A percentile compares a stretch with the other conserved stretches of the same genome.
phyloP scores from a whole-genome alignment of 2,329 filamentous ascomycete genomes.

The Cordyceps cateniannulata region DNA sequence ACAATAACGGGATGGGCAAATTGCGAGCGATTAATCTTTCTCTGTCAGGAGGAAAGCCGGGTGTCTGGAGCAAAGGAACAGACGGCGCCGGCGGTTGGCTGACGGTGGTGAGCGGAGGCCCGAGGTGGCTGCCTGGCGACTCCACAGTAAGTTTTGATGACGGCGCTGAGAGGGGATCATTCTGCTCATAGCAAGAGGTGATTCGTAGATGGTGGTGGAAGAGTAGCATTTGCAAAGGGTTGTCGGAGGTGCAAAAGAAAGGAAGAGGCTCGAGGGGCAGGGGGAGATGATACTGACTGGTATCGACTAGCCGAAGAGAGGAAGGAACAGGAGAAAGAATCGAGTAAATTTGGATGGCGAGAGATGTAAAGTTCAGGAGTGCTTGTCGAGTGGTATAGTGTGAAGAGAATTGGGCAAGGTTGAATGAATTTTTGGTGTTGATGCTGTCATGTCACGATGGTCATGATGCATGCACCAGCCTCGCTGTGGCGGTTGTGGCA shows the following conservation, averaged over 20 bases:
- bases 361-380: no score
- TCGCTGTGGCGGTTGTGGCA: neutral
- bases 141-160: neutral
- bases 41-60: neutral
- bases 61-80: neutral
- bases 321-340: neutral
- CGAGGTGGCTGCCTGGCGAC: slow-evolving; percentile 5
- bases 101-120: neutral
- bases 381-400: no score
- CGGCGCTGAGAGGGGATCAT: neutral
- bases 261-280: neutral
- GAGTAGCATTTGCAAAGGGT: no score
- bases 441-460: neutral
- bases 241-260: neutral
- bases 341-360: no score
- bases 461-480: neutral
- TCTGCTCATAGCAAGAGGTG: neutral
- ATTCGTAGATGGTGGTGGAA: no score
- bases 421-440: neutral
- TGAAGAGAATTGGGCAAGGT: no score
- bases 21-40: neutral
- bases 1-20: neutral
- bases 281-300: no score
- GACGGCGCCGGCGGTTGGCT: neutral
- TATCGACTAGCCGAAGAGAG: neutral